Percentiles rank a stretch among this genome's conserved stretches.
Conservation (phyloP, 31 red algal species). For the Odonthalia washingtoniensis region DNA sequence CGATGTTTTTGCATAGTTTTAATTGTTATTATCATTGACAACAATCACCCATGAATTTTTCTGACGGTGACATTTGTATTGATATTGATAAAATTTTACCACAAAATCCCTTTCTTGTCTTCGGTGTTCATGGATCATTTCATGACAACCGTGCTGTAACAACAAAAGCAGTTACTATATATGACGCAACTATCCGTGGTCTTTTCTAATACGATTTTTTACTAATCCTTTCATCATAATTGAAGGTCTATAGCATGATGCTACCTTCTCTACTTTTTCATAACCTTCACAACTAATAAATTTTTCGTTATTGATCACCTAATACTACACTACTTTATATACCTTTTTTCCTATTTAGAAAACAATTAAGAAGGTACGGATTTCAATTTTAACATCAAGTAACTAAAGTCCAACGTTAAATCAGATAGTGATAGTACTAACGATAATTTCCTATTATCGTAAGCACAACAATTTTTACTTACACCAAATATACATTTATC, state of each 20-base stretch:
- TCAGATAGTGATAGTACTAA: slow-evolving; percentile 16
- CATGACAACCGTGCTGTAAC: slow-evolving; percentile 60
- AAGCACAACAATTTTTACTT: too few species aligned
- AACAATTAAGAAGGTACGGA: neutral
- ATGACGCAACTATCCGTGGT: slow-evolving; percentile 62
- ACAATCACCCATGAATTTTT: slow-evolving; percentile 35
- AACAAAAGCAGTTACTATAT: slow-evolving; percentile 49
- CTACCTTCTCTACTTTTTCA: slow-evolving; percentile 43
- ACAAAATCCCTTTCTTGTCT: slow-evolving; percentile 11
- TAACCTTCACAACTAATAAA: too few species aligned
- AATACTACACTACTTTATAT: slow-evolving; percentile 31
- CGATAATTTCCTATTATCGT: too few species aligned
- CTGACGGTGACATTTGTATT: neutral
- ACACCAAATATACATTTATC: slow-evolving; percentile 29
- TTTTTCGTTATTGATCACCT: slow-evolving; percentile 34
- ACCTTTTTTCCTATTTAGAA: slow-evolving; percentile 43
- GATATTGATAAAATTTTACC: neutral
- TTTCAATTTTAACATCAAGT: slow-evolving; percentile 32
- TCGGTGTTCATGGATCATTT: slow-evolving; percentile 46
- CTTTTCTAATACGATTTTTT: slow-evolving; percentile 60
- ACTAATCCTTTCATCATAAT: slow-evolving; percentile 26
- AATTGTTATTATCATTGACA: slow-evolving; percentile 42
- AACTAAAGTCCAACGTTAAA: too few species aligned
- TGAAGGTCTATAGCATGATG: slow-evolving; percentile 54
- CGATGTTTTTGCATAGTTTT: slow-evolving; percentile 63